These are phyloP conservation scores for Lepiota subincarnata DNA, from an alignment of 768 basidiomycete genomes.

Conservation along the genomic window DNA sequence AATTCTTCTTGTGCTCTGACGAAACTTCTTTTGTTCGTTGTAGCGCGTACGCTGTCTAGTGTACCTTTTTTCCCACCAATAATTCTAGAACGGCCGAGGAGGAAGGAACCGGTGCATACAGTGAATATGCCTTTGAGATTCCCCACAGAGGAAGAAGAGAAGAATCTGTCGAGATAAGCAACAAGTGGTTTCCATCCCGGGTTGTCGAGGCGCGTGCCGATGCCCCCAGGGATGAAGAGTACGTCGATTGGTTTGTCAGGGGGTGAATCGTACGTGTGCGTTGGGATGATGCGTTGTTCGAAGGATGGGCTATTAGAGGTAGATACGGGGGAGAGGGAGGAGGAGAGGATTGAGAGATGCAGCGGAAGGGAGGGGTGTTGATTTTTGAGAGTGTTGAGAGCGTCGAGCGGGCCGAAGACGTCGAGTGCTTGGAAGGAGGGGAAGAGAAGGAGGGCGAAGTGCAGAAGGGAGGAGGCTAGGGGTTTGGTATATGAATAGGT, in stretches of 20 bases:
- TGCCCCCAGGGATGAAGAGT: slow-evolving; percentile 26
- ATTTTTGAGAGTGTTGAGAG: slow-evolving; percentile 26
- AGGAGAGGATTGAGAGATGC: slow-evolving; percentile 27
- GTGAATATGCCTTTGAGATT: slow-evolving; percentile 24
- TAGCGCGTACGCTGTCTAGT: slow-evolving; percentile 38
- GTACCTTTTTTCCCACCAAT: slow-evolving; percentile 21
- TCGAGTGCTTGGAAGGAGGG: slow-evolving; percentile 32
- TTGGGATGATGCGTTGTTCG: slow-evolving; percentile 32
- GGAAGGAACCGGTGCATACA: slow-evolving; percentile 38
- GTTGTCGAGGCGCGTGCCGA: slow-evolving; percentile 22
- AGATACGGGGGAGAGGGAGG: slow-evolving; percentile 29
- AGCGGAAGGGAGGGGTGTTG: slow-evolving; percentile 18
- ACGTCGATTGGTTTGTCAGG: slow-evolving; percentile 25
- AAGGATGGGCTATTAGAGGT: slow-evolving; percentile 22
- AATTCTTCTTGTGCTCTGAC: slow-evolving; percentile 19
- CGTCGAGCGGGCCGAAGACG: slow-evolving; percentile 32
- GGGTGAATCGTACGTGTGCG: slow-evolving; percentile 27
- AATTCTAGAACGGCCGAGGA: slow-evolving; percentile 29
- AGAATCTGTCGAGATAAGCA: slow-evolving; percentile 24
- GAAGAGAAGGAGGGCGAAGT: slow-evolving; percentile 27
- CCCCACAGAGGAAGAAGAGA: neutral
- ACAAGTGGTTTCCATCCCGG: slow-evolving; percentile 27
- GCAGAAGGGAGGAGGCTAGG: slow-evolving; percentile 19
- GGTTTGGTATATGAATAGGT: slow-evolving; percentile 4
- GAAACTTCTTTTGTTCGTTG: slow-evolving; percentile 39